phyloP scores from a whole-genome alignment of 495 filamentous ascomycete species.

The Cetradonia linearis region DNA sequence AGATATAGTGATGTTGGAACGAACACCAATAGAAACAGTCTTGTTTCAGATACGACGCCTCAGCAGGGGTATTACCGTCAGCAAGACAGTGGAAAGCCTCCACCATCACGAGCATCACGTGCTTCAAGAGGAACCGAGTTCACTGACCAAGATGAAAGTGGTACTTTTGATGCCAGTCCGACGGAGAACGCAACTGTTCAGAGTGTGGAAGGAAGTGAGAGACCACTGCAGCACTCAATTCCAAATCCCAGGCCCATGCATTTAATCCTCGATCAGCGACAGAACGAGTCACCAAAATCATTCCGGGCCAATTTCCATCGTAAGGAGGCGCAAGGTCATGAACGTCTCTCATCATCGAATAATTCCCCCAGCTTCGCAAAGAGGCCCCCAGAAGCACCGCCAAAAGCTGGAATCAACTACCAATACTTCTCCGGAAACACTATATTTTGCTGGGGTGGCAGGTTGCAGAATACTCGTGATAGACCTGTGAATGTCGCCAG shows the following conservation, averaged over 20 bases:
- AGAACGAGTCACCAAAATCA: slow-evolving; percentile 54
- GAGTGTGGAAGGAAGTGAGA: slow-evolving; percentile 64
- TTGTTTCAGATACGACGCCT: slow-evolving; percentile 39
- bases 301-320: slow-evolving; percentile 57
- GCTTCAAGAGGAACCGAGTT: slow-evolving; percentile 57
- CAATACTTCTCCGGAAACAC: slow-evolving; percentile 92
- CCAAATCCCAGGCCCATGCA: slow-evolving; percentile 43
- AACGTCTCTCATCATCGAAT: slow-evolving; percentile 63
- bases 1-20: slow-evolving; percentile 36
- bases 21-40: slow-evolving; percentile 38
- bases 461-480: slow-evolving; percentile 78
- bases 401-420: slow-evolving; percentile 59
- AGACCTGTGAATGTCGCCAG: slow-evolving; percentile 89
- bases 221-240: slow-evolving; percentile 52
- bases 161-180: slow-evolving; percentile 65
- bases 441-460: slow-evolving; percentile 73
- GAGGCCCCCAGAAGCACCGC: slow-evolving; percentile 18
- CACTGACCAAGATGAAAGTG: slow-evolving; percentile 56
- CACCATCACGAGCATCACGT: slow-evolving; percentile 42
- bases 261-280: slow-evolving; percentile 46
- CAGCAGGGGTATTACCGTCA: slow-evolving; percentile 33
- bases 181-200: slow-evolving; percentile 52
- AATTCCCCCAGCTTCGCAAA: slow-evolving; percentile 54
- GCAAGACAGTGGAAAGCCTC: slow-evolving; percentile 47
- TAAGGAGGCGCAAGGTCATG: slow-evolving; percentile 51